Conservation (phyloP, 768 basidiomycete species). For the Boletus edulis region DNA sequence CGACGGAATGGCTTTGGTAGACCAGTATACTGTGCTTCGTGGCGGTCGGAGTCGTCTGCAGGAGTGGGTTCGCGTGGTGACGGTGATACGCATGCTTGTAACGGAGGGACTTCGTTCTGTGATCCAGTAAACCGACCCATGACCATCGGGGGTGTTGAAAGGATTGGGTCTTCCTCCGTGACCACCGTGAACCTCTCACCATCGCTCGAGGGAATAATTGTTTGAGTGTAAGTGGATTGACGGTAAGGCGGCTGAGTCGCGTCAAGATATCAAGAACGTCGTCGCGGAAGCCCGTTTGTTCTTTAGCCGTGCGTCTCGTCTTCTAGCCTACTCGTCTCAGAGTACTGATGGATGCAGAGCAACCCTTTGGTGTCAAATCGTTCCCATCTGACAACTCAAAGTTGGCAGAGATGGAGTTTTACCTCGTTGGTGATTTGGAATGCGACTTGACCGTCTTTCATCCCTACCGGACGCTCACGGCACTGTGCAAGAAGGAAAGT, state of each 20-base stretch:
- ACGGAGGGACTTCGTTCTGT: background rate
- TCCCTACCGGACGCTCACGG: slow-evolving; percentile 86
- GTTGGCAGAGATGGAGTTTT: slow-evolving; percentile 99
- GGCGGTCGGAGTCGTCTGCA: background rate
- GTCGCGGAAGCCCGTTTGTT: slow-evolving; percentile 77
- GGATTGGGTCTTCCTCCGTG: slow-evolving; percentile 24
- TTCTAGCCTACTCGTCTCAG: background rate
- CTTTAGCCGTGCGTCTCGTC: slow-evolving; percentile 61
- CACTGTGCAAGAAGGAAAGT: slow-evolving; percentile 64
- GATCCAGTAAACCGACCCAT: background rate
- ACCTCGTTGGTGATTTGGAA: slow-evolving; percentile 93
- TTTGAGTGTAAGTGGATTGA: slow-evolving; percentile 3
- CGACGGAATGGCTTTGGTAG: slow-evolving; percentile 18
- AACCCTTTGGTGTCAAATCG: slow-evolving; percentile 70
- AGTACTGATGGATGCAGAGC: slow-evolving; percentile 35
- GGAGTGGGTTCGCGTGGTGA: background rate
- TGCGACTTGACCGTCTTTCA: slow-evolving; percentile 94
- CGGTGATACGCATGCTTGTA: slow-evolving; percentile 3
- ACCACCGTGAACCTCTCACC: slow-evolving; percentile 26
- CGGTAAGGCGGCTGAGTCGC: background rate
- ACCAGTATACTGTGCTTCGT: background rate
- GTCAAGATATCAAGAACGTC: slow-evolving; percentile 71
- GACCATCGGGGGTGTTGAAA: background rate
- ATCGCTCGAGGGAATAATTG: slow-evolving; percentile 21
- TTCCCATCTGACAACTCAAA: slow-evolving; percentile 89